Evolutionary conservation across 371 early-diverging fungal genomes (phyloP), one percentile per base, ranked within the genome.

Genomic region (Cladochytrium tenue): DNA sequence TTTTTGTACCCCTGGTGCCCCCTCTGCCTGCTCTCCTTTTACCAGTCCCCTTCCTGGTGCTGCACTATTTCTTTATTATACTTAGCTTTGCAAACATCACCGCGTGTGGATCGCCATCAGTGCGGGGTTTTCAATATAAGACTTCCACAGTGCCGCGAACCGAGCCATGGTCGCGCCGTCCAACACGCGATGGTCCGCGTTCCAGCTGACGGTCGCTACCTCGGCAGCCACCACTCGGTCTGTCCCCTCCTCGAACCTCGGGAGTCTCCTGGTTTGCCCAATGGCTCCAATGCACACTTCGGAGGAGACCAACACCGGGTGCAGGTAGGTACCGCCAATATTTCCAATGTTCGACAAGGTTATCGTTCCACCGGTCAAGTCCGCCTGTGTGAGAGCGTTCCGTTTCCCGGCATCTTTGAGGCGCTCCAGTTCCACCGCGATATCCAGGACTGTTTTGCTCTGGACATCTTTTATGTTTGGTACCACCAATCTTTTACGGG

Each of bases 161-260:
- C 95, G 83, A 33, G 97, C 97, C 66, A 97, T 85, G 0, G 97
- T 96, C 2, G 96, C 98, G 25, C 98, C 98, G 76, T 97, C 97
- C 66, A 97, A 86, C n/a, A 98, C 90, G 28, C 98, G 86, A 75
- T 98, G 98, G 76, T 98, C 98, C 3, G 98, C 98, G 1, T 91
- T 88, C 90, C 93, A 96, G 81, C 93, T 93, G 30, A 94, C 80
- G 17, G 88, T 86, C 69, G 95, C 76, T 13, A 95, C 78, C 53
- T 76, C 68, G 67, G 88, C 88, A 2, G 90, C 82, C 0, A 92
- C 89, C 13, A 97, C 86, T 28, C 31, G 72, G 26, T 81, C 81
- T 1, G 63, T 64, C 53, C 85, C 84, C 35, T 71, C 68, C 70
- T 88, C 89, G 72, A 89, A 96, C 1, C 95, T 86, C 64, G 97